A percentile compares a stretch with the other conserved stretches of the same genome.
Conservation (phyloP, 2,329 filamentous ascomycete species). For the Fusarium humuli region DNA sequence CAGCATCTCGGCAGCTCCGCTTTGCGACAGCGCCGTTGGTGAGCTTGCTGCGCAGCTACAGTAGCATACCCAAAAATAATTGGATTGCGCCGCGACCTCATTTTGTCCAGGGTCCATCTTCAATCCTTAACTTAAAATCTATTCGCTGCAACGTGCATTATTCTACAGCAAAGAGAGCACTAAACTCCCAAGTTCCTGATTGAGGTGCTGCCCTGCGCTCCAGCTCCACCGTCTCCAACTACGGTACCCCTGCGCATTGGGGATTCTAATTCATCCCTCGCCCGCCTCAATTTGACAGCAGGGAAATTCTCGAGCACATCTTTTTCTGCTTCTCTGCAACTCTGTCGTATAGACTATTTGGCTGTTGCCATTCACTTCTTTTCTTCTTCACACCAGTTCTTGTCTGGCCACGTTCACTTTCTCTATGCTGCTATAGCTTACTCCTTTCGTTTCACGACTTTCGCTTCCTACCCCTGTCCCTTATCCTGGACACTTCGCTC, state of each 20-base stretch:
- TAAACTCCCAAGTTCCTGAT: constrained; percentile 3
- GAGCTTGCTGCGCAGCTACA: constrained; percentile 32
- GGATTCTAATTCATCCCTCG: constrained; percentile 39
- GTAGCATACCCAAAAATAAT: constrained; percentile 24
- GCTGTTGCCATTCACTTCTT: constrained; percentile 19
- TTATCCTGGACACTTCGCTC: constrained; percentile 36
- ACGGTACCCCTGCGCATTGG: constrained; percentile 39
- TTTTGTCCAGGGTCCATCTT: constrained; percentile 34
- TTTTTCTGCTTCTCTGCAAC: constrained; percentile 24
- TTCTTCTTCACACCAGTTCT: constrained; percentile 25
- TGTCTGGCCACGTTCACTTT: constrained; percentile 33
- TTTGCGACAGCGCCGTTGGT: constrained; percentile 29
- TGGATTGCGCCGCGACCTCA: constrained; percentile 35
- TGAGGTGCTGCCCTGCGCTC: neutral
- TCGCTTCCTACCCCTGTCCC: constrained; percentile 29
- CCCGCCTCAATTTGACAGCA: constrained; percentile 24
- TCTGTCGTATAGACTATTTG: constrained; percentile 23
- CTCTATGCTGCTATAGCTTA: constrained; percentile 39
- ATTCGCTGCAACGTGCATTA: constrained; percentile 2
- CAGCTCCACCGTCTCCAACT: constrained; percentile 42
- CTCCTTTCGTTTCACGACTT: constrained; percentile 34
- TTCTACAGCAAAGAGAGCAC: neutral
- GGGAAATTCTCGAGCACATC: constrained; percentile 27
- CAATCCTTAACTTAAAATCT: constrained; percentile 11
- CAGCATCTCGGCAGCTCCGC: constrained; percentile 37